Percentiles rank a stretch among this genome's conserved stretches.
phyloP scores from a whole-genome alignment of 2,329 filamentous ascomycete species.

The Graphiopsis chlorocephala region DNA sequence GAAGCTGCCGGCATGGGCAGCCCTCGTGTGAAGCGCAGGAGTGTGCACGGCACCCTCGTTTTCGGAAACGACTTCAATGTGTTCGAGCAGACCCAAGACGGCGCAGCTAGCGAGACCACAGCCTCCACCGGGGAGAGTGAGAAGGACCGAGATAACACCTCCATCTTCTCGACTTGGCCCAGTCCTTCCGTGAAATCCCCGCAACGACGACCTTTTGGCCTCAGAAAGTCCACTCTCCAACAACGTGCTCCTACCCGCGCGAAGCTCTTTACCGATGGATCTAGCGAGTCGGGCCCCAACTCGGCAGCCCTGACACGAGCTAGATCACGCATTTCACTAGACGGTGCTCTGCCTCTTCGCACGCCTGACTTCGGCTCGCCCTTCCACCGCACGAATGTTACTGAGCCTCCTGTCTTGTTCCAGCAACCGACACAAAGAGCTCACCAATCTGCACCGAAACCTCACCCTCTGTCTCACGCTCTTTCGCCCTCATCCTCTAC shows the following conservation, averaged over 20 bases:
- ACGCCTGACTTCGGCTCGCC: constrained; percentile 65
- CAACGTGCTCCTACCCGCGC: constrained; percentile 60
- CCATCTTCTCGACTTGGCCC: constrained; percentile 32
- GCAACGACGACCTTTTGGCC: constrained; percentile 35
- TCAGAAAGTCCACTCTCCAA: constrained; percentile 83
- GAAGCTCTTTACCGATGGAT: constrained; percentile 38
- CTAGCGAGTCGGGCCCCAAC: constrained; percentile 22
- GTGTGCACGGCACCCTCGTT: constrained; percentile 71
- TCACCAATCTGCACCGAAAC: constrained; percentile 42
- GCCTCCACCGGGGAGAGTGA: constrained; percentile 30
- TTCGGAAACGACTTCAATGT: constrained; percentile 67
- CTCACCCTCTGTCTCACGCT: constrained; percentile 82
- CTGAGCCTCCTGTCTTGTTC: constrained; percentile 55
- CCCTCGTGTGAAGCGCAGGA: constrained; percentile 76
- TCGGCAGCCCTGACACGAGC: constrained; percentile 30
- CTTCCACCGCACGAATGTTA: constrained; percentile 56
- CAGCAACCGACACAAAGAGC: constrained; percentile 31
- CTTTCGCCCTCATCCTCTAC: constrained; percentile 83
- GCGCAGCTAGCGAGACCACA: constrained; percentile 25
- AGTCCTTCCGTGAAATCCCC: constrained; percentile 25
- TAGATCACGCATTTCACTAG: constrained; percentile 70
- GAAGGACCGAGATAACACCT: constrained; percentile 24
- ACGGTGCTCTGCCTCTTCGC: constrained; percentile 69
- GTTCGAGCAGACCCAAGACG: constrained; percentile 61
- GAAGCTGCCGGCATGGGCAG: constrained; percentile 76